Evolutionary conservation across 163 green algal species (phyloP).

Genomic region (Coccomyxa subellipsoidea): DNA sequence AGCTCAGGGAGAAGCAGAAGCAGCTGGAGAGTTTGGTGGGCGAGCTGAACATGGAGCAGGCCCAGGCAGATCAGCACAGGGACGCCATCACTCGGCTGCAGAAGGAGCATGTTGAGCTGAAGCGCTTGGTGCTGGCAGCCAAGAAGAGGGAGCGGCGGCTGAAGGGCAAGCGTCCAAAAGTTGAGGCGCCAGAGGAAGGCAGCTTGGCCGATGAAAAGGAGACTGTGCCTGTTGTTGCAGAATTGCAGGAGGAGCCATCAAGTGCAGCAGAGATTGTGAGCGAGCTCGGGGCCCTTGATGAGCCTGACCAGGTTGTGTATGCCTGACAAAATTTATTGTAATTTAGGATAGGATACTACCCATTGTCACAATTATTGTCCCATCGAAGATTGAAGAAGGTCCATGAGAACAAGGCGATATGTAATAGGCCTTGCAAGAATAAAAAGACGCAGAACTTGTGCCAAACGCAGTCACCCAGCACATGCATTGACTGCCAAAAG

Average conservation of each 20-base stretch:
- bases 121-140: neutral
- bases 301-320: neutral
- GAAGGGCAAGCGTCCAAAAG: neutral
- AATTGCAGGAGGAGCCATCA: neutral
- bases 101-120: neutral
- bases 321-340: neutral
- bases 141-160: neutral
- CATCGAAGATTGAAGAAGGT: no score
- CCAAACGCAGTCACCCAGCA: no score
- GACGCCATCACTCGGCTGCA: neutral
- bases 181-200: neutral
- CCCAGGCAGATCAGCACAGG: neutral
- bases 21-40: constrained; percentile 88
- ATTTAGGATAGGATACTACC: no score
- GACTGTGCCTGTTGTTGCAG: neutral
- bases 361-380: no score
- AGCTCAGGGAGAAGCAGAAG: constrained; percentile 86
- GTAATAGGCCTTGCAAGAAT: no score
- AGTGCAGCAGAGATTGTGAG: neutral
- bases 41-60: constrained; percentile 91
- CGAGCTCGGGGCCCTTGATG: no score
- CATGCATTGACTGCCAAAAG: neutral
- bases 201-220: neutral
- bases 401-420: no score
- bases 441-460: no score